These are phyloP conservation scores for Astragalus glycyphyllos DNA, from an alignment of 306 rosid species.

Conservation along the genomic window DNA sequence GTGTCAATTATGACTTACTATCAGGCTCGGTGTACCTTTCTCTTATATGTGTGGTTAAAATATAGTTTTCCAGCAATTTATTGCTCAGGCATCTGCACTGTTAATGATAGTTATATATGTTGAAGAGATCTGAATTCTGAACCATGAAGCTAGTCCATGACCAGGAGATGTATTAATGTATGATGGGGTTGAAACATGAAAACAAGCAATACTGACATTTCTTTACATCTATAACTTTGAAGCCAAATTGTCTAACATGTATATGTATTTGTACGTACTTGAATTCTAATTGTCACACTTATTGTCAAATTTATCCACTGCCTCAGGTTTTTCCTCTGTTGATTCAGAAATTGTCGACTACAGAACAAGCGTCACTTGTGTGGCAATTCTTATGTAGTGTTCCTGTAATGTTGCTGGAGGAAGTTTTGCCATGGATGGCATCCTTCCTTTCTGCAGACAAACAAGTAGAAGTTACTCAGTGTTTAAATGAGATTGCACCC, in stretches of 20 bases:
- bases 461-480: slow-evolving; percentile 60
- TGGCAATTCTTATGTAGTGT: slow-evolving; percentile 91
- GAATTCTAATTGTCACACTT: slow-evolving; percentile 27
- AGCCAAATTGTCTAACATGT: background rate
- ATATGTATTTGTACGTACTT: slow-evolving; percentile 26
- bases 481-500: slow-evolving; percentile 69
- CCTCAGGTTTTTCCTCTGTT: slow-evolving; percentile 85
- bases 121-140: background rate
- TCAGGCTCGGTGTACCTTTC: background rate
- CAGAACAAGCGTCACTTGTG: slow-evolving; percentile 83
- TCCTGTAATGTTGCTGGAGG: slow-evolving; percentile 76
- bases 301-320: slow-evolving; percentile 23
- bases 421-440: slow-evolving; percentile 68
- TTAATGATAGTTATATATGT: slow-evolving; percentile 1
- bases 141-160: slow-evolving; percentile 8
- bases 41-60: background rate
- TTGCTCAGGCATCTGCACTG: background rate
- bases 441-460: slow-evolving; percentile 74
- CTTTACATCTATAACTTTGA: slow-evolving; percentile 17
- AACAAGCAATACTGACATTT: background rate
- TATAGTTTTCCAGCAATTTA: background rate
- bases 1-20: background rate
- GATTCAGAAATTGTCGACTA: slow-evolving; percentile 63
- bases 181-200: background rate
- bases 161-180: background rate